phyloP scores from a whole-genome alignment of 1,284 basidiomycete species.

The Ustilago cynodontis region DNA sequence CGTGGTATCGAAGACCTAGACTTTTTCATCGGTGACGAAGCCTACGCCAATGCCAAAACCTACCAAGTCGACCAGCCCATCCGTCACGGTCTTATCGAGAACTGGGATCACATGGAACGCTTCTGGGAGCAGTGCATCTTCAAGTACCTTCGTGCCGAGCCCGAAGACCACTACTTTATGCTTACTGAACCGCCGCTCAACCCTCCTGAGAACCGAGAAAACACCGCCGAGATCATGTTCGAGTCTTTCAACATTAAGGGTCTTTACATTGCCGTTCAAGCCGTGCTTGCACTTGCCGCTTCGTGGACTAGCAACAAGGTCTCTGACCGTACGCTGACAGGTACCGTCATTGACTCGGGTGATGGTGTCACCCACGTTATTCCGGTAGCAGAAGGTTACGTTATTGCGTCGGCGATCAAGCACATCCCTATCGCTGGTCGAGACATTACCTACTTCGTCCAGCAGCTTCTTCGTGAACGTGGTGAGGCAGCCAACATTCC shows the following conservation, averaged over 20 bases:
- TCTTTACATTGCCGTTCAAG: conserved; percentile 97
- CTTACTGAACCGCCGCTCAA: conserved; percentile 98
- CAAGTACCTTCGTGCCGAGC: conserved; percentile 98
- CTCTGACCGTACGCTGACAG: conserved; percentile 91
- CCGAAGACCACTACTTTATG: conserved; percentile 98
- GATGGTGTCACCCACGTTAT: conserved; percentile 99
- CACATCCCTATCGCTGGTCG: conserved; percentile 98
- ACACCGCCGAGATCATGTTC: conserved; percentile 99
- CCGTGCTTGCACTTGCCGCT: conserved; percentile 97
- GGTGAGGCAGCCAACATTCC: conserved; percentile 91
- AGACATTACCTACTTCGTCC: conserved; percentile 96
- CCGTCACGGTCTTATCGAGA: conserved; percentile 97
- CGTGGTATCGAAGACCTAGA: conserved; percentile 98
- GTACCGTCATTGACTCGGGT: conserved; percentile 98
- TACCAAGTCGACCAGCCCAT: conserved; percentile 98
- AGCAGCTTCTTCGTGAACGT: conserved; percentile 94
- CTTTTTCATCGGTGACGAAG: conserved; percentile 99
- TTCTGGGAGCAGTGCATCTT: conserved; percentile 99
- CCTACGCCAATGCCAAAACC: conserved; percentile 88
- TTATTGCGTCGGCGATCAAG: conserved; percentile 98
- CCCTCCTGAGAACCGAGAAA: conserved; percentile 97
- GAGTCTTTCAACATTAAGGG: conserved; percentile 99
- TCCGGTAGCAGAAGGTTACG: conserved; percentile 95
- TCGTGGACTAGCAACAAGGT: conserved; percentile 96
- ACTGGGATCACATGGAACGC: conserved; percentile 99